Base-by-base conservation (phyloP, 2,329 filamentous ascomycete species). In the Neofusicoccum parvum region DNA sequence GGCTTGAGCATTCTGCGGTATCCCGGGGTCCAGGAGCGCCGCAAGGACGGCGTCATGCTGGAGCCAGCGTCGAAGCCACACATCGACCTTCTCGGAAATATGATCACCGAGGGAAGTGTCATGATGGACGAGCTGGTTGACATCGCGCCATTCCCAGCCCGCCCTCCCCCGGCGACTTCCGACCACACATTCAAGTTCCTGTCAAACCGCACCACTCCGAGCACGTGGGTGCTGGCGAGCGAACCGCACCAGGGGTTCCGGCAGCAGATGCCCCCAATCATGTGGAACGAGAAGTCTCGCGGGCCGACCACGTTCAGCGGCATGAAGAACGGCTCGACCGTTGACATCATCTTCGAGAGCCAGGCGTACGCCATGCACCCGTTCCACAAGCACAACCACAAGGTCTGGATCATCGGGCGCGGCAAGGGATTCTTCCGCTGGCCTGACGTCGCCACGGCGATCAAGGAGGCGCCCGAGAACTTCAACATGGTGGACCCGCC, bases 371-470 rank as follows among this genome's bases (percentile, higher is more conserved):
- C 83, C 4, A 78, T 83, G 10, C 87, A 90, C 66, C 84, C 86
- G 0, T 85, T 90, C 59, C 87, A 90, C 80, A 88, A 89, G 77
- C 87, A 90, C 75, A 83, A 83, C 56, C 86, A 83, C 70, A 87
- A 87, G 71, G 86, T 84, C 76, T 88, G 81, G 69, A 75, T 83
- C 23, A 80, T 90, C 39, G 87, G 87, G 1, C 66, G 75, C 0
- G 87, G 86, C 2, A 63, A 68, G 14, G 75, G 75, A 2, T 36
- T 51, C 1, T 90, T 85, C 71, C 80, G 77, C 12, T 89, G 83
- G 80, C 73, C 71, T 1, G 81, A 79, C 0, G 83, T 88, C 0
- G 83, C 80, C 0, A 84, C 87, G 65, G 87, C 87, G 0, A 75
- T 79, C 3, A 67, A 72, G 11, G 74, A 72, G 2, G 71, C 73